Base-by-base conservation (phyloP, 2,329 filamentous ascomycete genomes). In the Neobulgaria alba region DNA sequence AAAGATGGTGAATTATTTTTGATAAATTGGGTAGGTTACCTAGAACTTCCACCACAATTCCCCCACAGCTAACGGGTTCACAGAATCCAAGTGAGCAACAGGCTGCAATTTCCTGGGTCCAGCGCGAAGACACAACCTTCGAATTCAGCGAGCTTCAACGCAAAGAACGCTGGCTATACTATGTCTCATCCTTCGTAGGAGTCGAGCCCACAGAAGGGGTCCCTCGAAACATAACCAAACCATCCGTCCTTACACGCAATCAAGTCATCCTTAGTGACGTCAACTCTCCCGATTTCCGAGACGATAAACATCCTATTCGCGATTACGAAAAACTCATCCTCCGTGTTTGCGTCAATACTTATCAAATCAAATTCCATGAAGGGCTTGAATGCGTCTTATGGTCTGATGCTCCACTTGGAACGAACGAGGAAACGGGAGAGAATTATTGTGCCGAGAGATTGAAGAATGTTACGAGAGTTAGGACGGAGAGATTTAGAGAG, bases 1-100 rank as follows among this genome's bases (percentile, higher is more conserved):
- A 95, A 93, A 67, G 90, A 96, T 49, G 84, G 83, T 12, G 90
- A 96, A 56, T 77, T 94, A 48, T 96, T 94, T 63, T 79, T 87
- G 36, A 81, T 96, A 51, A 80, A 82, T 59, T 96, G 83, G 71
- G 90, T 95, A 79, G 74, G 87, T 79, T 16, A 16, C 16, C 14
- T 29, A 36, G 47, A 29, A 39, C 63, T 69, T 34, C 42, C n/a
- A n/a, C n/a, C n/a, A n/a, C n/a, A n/a, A 53, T n/a, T n/a, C n/a
- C n/a, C n/a, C n/a, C n/a, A n/a, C n/a, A n/a, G n/a, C n/a, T n/a
- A n/a, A n/a, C n/a, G n/a, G n/a, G n/a, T n/a, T n/a, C n/a, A 37
- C 60, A 73, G 82, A 77, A 78, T 44, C 85, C 86, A n/a, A 73
- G 72, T 45, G 77, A 84, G 57, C n/a, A n/a, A n/a, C n/a, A 26